Evolutionary conservation across 768 basidiomycete genomes (phyloP), one percentile per base, ranked within the genome.

Genomic region (Galerina sulciceps): DNA sequence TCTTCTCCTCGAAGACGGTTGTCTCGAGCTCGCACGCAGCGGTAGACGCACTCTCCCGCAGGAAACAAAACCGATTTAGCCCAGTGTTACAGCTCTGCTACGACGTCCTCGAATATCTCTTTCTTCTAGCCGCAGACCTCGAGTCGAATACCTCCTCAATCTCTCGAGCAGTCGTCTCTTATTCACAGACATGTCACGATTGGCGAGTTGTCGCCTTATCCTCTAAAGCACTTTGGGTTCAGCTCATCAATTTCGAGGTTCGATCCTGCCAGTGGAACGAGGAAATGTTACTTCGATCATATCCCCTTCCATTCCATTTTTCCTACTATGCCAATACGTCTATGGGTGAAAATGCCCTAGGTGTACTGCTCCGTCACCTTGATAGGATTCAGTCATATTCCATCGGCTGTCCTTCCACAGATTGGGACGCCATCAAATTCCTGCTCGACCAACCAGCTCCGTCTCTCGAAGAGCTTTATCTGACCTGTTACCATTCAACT

Each of bases 21-120:
- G 26, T 31, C 26, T 31, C 26, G 8, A 31, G 26, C 8, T 31
- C 26, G 8, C 26, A 31, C 8, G 2, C 5, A 31, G 26, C 5
- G 8, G 26, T 8, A 31, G 51, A 58, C 15, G 37, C 42, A 9
- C 13, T 45, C 10, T 13, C 44, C 15, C 56, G 40, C 18, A 57
- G 48, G 14, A 51, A 35, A 23, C 45, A 38, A 18, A 68, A 66
- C 43, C 45, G 59, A 6, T 59, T 36, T 4, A 63, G 62, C 10
- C 65, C 63, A 6, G 46, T 59, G 34, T 46, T 61, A 10, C 52
- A 46, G 8, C 54, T 69, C 22, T 67, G 50, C 44, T 47, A 56
- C 1, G 68, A 69, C 55, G 31, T 69, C 10, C 61, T 69, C 11
- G 66, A 67, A 59, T 65, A 63, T n/a, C 40, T 67, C n/a, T 64